phyloP scores from a whole-genome alignment of 306 rosid genomes.

The Sicyos baderoa region DNA sequence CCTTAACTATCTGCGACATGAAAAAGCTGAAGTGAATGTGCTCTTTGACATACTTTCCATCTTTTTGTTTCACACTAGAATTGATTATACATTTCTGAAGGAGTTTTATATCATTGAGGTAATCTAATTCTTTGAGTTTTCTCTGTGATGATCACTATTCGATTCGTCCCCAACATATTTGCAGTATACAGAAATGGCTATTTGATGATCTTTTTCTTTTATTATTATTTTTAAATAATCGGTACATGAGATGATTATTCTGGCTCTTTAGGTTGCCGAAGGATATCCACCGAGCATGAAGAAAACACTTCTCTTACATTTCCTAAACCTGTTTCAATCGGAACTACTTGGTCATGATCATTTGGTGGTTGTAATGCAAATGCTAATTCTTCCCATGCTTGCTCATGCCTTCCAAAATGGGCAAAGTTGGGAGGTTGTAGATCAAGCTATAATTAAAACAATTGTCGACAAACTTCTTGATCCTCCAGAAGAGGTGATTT shows the following conservation, averaged over 20 bases:
- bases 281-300: conserved; percentile 74
- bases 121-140: conserved; percentile 20
- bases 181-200: not conserved
- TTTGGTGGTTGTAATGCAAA: conserved; percentile 94
- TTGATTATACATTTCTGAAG: conserved; percentile 91
- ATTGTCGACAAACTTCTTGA: conserved; percentile 98
- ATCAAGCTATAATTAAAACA: conserved; percentile 68
- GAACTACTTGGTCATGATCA: conserved; percentile 85
- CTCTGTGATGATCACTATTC: conserved; percentile 17
- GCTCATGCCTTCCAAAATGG: conserved; percentile 95
- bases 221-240: not conserved
- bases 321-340: conserved; percentile 76
- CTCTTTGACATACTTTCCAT: conserved; percentile 94
- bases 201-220: not conserved
- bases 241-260: not conserved
- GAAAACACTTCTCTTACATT: conserved; percentile 73
- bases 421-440: conserved; percentile 99
- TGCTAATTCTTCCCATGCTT: conserved; percentile 98
- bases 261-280: conserved; percentile 80
- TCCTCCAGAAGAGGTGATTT: conserved; percentile 94
- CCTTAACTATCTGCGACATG: conserved; percentile 87
- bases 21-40: conserved; percentile 90
- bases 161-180: not conserved
- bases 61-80: conserved; percentile 81
- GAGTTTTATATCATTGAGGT: conserved; percentile 98